A percentile compares a stretch with the other conserved stretches of the same genome.
Conservation (phyloP, 768 basidiomycete species). For the Boletus reticuloceps region DNA sequence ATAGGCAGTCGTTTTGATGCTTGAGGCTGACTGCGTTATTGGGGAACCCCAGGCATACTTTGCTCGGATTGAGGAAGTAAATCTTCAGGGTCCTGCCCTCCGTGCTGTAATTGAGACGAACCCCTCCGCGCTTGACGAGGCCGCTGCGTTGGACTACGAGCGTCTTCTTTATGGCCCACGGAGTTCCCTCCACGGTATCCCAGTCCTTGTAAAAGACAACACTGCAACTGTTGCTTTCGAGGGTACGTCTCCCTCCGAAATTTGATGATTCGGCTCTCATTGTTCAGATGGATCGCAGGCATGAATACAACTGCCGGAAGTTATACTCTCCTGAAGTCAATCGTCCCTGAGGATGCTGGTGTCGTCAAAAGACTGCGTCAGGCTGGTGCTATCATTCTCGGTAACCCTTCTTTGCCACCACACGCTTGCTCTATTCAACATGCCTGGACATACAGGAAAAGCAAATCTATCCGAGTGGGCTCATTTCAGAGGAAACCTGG, state of each 20-base stretch:
- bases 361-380: constrained; percentile 31
- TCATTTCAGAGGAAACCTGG: constrained; percentile 42
- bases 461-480: constrained; percentile 33
- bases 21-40: neutral
- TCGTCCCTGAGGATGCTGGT: constrained; percentile 34
- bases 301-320: constrained; percentile 44
- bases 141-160: constrained; percentile 34
- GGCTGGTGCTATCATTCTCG: constrained; percentile 36
- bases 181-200: constrained; percentile 38
- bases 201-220: constrained; percentile 36
- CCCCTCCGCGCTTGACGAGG: constrained; percentile 36
- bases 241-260: constrained; percentile 8
- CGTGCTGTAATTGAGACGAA: constrained; percentile 43
- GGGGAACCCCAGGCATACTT: constrained; percentile 35
- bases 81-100: constrained; percentile 34
- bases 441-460: constrained; percentile 37
- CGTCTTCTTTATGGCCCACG: constrained; percentile 27
- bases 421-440: neutral
- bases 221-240: constrained; percentile 31
- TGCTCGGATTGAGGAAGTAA: constrained; percentile 43
- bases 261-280: neutral
- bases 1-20: no score
- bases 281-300: constrained; percentile 15
- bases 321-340: constrained; percentile 33
- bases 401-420: constrained; percentile 5